phyloP scores from a whole-genome alignment of 2,329 filamentous ascomycete species.

The Biscogniauxia sp. region DNA sequence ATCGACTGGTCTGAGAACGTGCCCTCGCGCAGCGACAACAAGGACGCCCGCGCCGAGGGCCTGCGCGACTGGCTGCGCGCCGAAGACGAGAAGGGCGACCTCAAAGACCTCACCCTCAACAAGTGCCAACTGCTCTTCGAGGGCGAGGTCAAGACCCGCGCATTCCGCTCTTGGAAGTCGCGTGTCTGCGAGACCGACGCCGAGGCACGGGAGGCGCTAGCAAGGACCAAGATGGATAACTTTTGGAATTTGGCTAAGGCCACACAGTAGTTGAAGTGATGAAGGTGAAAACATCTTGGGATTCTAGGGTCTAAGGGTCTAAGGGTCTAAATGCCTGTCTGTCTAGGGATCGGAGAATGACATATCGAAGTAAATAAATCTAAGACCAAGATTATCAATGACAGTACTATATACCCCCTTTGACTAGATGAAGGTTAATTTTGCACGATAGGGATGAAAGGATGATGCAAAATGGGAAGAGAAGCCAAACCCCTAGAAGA shows the following conservation, averaged over 20 bases:
- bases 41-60: conserved; percentile 56
- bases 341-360: not conserved
- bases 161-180: conserved; percentile 84
- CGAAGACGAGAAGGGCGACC: conserved; percentile 71
- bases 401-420: not conserved
- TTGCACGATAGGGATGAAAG: too few relatives aligned
- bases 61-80: conserved; percentile 75
- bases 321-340: too few relatives aligned
- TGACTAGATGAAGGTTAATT: not conserved
- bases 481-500: too few relatives aligned
- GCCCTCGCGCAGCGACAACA: conserved; percentile 61
- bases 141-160: conserved; percentile 76
- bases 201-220: conserved; percentile 77
- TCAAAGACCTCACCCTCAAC: conserved; percentile 81
- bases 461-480: too few relatives aligned
- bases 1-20: conserved; percentile 94
- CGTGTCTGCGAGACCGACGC: conserved; percentile 91
- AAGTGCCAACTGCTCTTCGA: conserved; percentile 85
- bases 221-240: conserved; percentile 85
- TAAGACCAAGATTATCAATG: not conserved
- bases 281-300: not conserved
- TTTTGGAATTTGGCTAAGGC: conserved; percentile 91
- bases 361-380: not conserved
- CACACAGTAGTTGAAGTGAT: conserved; percentile 23
- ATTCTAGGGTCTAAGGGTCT: not conserved